Conservation (phyloP, 345 rosid genomes). For the rapeseed (Brassica napus) region Da-Ae NC_063440.1:12504001-12504500, state of each 20-base stretch:
- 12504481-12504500: background rate
- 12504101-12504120: too few species aligned
- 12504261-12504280: background rate
- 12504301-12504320: background rate
- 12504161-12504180: too few species aligned
- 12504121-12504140: too few species aligned
- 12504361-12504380: slow-evolving; percentile 24
- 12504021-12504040: too few species aligned
- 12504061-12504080: too few species aligned
- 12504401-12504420: background rate
- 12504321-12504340: slow-evolving; percentile 31
- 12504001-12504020: too few species aligned
- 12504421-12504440: background rate
- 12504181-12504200: too few species aligned
- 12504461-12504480: background rate
- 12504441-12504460: too few species aligned
- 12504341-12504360: slow-evolving; percentile 31
- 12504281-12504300: background rate
- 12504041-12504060: too few species aligned
- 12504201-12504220: background rate
- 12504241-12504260: background rate
- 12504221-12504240: background rate
- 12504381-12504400: slow-evolving; percentile 23
- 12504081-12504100: too few species aligned
- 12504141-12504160: too few species aligned